Base-by-base conservation (phyloP, 306 rosid species). In the Malus sieversii region DNA sequence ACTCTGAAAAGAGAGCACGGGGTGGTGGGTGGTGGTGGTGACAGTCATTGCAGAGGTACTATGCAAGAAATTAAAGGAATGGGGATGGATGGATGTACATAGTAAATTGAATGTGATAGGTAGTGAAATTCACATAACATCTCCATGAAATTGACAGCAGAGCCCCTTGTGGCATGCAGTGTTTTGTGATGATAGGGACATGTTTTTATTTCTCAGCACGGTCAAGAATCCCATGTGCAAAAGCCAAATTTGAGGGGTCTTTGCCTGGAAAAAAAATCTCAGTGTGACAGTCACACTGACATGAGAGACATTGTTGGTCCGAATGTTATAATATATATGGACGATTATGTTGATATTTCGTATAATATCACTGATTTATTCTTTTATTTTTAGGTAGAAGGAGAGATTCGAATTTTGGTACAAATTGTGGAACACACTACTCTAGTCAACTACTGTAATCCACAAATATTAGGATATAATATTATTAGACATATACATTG, bases 161-260 rank as follows among this genome's bases (percentile, higher is more conserved):
- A 78, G 65, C 79, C 80, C 78, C 74, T 70, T 35, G 76, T 81
- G 84, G 84, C 90, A 84, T 78, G 86, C 78, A 75, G 85, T 85
- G 88, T 77, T 77, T 75, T 81, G 86, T 82, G 88, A 83, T 81
- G 85, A 89, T 66, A 84, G 79, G 82, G 91, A 80, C 90, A 82
- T 78, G 76, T 78, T 82, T 74, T 61, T 22, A 22, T 58, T 29
- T 77, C 75, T 61, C 66, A 60, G 76, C 32, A n/a, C 62, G 68
- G 84, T 71, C 71, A 77, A 80, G 84, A 75, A 73, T 66, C 71
- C 87, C 98, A 93, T 89, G 98, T 93, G 97, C 93, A 42, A 93
- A 93, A 88, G 89, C 93, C 97, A 84, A 78, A 33, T 88, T 86
- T 63, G 65, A 82, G 91, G 88, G 85, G 27, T 75, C 45, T 84